These are phyloP conservation scores for Sporodiniella umbellata DNA, from an alignment of 371 early-diverging fungal species.

Conservation along the genomic window DNA sequence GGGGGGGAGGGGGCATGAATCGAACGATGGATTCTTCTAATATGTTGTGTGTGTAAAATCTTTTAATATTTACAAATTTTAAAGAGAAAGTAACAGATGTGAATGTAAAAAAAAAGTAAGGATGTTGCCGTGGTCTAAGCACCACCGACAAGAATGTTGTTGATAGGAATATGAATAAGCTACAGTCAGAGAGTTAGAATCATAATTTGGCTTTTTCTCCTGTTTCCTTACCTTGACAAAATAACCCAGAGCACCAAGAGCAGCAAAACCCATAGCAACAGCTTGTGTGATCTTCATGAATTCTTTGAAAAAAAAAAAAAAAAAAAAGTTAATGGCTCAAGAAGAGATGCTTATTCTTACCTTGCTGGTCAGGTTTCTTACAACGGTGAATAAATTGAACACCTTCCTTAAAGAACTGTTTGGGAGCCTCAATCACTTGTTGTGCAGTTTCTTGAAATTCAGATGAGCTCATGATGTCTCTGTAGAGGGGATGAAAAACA, in stretches of 20 bases:
- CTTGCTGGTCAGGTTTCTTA: constrained; percentile 94
- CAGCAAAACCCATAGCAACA: constrained; percentile 94
- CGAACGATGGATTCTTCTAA: too few relatives aligned
- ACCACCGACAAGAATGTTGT: constrained; percentile 94
- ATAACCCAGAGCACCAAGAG: constrained; percentile 98
- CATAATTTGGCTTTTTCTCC: neutral
- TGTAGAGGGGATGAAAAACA: too few relatives aligned
- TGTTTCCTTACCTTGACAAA: constrained; percentile 84
- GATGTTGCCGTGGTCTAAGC: constrained; percentile 52
- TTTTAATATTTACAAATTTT: too few relatives aligned
- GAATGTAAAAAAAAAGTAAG: too few relatives aligned
- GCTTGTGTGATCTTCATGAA: constrained; percentile 91
- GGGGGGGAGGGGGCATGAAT: too few relatives aligned
- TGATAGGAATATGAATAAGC: constrained; percentile 98
- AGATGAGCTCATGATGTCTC: too few relatives aligned
- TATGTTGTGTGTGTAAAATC: too few relatives aligned
- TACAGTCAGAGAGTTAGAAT: constrained; percentile 10
- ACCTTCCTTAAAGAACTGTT: constrained; percentile 89
- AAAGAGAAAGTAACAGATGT: too few relatives aligned
- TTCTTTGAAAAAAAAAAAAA: too few relatives aligned
- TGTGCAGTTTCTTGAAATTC: constrained; percentile 50
- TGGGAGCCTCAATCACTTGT: constrained; percentile 79
- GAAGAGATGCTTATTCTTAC: constrained; percentile 57
- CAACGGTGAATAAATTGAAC: constrained; percentile 89
- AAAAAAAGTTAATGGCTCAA: constrained; percentile 31